Percentiles rank a stretch among this genome's conserved stretches.
phyloP scores from a whole-genome alignment of 2,329 filamentous ascomycete species.

The Ilyonectria sp. region DNA sequence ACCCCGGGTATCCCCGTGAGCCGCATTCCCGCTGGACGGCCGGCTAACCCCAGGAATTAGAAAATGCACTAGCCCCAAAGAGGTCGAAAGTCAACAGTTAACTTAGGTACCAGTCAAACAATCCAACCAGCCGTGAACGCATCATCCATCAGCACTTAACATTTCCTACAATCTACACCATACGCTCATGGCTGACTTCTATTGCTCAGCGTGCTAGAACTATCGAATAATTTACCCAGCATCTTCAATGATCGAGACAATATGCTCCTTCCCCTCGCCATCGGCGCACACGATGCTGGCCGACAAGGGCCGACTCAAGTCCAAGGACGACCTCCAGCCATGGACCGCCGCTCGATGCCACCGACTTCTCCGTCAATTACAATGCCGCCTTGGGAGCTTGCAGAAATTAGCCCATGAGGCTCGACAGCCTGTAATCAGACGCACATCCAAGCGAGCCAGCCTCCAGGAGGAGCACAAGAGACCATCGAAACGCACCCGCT shows the following conservation, averaged over 20 bases:
- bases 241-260: conserved; percentile 16
- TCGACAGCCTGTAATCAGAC: conserved; percentile 18
- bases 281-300: conserved; percentile 36
- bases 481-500: conserved; percentile 47
- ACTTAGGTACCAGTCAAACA: neutral
- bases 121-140: neutral
- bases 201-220: neutral
- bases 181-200: neutral
- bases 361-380: conserved; percentile 62
- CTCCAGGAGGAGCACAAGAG: conserved; percentile 20
- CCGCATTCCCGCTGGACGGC: conserved; percentile 34
- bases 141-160: conserved; percentile 10
- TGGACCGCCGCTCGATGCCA: conserved; percentile 66
- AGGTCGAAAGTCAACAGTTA: conserved; percentile 52
- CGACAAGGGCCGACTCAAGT: conserved; percentile 5
- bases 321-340: conserved; percentile 46
- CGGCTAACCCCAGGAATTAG: conserved; percentile 28
- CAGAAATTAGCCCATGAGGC: conserved; percentile 52
- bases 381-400: conserved; percentile 59
- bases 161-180: neutral
- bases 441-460: conserved; percentile 42
- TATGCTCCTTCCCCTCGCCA: conserved; percentile 20
- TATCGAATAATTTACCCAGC: too few relatives aligned
- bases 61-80: conserved; percentile 45
- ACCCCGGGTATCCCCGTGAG: conserved; percentile 33